Percentiles rank a stretch among this genome's conserved stretches.
These are phyloP conservation scores for Hymenoscyphus salicellus DNA, from an alignment of 2,329 filamentous ascomycete species.

Conservation along the genomic window DNA sequence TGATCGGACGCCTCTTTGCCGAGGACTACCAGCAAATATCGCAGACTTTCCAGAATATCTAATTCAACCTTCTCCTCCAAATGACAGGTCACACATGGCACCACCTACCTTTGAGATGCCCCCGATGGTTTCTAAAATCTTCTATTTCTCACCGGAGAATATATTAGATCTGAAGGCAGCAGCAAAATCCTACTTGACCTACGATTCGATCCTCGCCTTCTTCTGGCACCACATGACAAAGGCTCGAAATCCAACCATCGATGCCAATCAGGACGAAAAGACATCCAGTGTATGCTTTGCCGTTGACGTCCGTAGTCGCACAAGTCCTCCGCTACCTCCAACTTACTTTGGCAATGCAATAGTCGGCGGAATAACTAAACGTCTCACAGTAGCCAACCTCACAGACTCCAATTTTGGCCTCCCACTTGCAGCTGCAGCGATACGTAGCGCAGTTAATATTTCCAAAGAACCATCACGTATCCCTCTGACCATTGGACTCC, in stretches of 20 bases:
- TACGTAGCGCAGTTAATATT: constrained; percentile 39
- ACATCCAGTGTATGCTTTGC: constrained; percentile 44
- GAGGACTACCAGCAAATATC: constrained; percentile 40
- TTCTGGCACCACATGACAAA: constrained; percentile 45
- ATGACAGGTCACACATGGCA: constrained; percentile 8
- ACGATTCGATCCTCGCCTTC: constrained; percentile 52
- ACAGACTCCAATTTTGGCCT: constrained; percentile 44
- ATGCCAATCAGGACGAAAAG: constrained; percentile 4
- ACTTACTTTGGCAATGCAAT: constrained; percentile 49
- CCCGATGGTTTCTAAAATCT: constrained; percentile 44
- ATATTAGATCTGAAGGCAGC: constrained; percentile 42
- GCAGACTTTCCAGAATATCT: constrained; percentile 28
- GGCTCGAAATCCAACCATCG: constrained; percentile 32
- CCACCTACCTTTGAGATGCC: constrained; percentile 18
- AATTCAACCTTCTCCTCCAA: constrained; percentile 9
- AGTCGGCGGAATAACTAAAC: constrained; percentile 14
- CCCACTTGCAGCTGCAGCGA: constrained; percentile 20
- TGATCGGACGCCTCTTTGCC: constrained; percentile 37
- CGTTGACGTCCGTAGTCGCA: constrained; percentile 45
- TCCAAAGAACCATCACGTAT: constrained; percentile 41
- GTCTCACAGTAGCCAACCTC: constrained; percentile 13
- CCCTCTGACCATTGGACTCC: constrained; percentile 37
- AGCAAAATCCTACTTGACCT: constrained; percentile 47
- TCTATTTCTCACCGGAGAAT: constrained; percentile 41
- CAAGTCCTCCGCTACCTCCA: constrained; percentile 39